A percentile compares a stretch with the other conserved stretches of the same genome.
These are phyloP conservation scores for Zygnema cylindricum DNA, from an alignment of 139 green algal genomes.

Conservation along the genomic window DNA sequence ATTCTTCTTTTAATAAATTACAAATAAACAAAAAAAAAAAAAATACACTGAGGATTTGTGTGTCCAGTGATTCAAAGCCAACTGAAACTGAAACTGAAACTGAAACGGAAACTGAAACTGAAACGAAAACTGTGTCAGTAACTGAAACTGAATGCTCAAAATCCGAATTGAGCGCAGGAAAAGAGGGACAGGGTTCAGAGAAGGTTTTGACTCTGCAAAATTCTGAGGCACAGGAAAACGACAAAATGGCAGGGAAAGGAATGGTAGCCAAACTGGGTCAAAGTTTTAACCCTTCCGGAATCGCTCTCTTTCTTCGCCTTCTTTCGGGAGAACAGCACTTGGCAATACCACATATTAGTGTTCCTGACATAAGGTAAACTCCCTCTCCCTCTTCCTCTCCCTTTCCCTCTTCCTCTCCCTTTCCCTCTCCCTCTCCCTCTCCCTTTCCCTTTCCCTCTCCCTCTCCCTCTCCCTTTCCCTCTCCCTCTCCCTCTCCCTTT, in stretches of 20 bases:
- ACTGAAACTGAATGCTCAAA: too few species aligned
- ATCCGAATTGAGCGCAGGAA: too few species aligned
- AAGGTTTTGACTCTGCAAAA: too few species aligned
- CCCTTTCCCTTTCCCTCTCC: not conserved
- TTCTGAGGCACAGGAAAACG: not conserved
- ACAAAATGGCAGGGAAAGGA: slow-evolving; percentile 11
- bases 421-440: slow-evolving; percentile 17
- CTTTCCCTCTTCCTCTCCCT: not conserved
- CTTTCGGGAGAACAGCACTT: slow-evolving; percentile 29
- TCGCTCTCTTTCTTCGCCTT: slow-evolving; percentile 36
- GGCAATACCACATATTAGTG: slow-evolving; percentile 44
- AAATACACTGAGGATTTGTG: too few species aligned
- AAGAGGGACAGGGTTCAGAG: too few species aligned
- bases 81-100: too few species aligned
- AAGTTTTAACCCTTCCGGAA: slow-evolving; percentile 48
- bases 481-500: not conserved
- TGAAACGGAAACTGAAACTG: too few species aligned
- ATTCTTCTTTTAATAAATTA: too few species aligned
- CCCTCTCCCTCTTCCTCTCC: not conserved
- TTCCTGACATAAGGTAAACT: slow-evolving; percentile 44
- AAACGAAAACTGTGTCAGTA: too few species aligned
- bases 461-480: slow-evolving; percentile 12
- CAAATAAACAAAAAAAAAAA: too few species aligned
- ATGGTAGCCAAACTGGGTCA: slow-evolving; percentile 41
- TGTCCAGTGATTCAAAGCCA: too few species aligned